These are phyloP conservation scores for Capronia coronata DNA, from an alignment of 2,329 filamentous ascomycete genomes.

Conservation along the genomic window DNA sequence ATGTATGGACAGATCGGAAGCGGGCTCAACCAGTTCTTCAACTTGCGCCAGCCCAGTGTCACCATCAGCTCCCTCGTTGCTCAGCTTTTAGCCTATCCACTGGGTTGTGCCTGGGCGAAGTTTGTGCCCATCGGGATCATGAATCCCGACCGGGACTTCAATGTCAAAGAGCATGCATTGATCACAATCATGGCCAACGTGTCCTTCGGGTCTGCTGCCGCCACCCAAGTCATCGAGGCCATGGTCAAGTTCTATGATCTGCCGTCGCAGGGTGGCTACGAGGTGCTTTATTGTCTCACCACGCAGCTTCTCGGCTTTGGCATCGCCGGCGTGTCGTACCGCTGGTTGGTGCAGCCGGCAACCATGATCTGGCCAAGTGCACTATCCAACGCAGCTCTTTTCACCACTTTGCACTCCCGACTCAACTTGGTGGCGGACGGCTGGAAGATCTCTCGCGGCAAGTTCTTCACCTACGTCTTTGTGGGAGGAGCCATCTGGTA, in stretches of 20 bases:
- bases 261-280: constrained; percentile 66
- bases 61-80: constrained; percentile 84
- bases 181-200: constrained; percentile 86
- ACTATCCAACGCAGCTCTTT: constrained; percentile 81
- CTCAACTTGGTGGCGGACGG: constrained; percentile 74
- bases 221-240: constrained; percentile 79
- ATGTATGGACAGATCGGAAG: constrained; percentile 53
- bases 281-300: constrained; percentile 75
- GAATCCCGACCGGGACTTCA: constrained; percentile 69
- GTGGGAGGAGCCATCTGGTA: constrained; percentile 68
- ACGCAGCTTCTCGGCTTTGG: constrained; percentile 82
- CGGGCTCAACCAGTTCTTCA: constrained; percentile 80
- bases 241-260: constrained; percentile 85
- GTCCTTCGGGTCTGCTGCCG: constrained; percentile 81
- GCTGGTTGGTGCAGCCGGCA: constrained; percentile 74
- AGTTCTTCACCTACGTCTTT: constrained; percentile 73
- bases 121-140: constrained; percentile 58
- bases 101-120: constrained; percentile 70
- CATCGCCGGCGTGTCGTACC: constrained; percentile 71
- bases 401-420: constrained; percentile 74
- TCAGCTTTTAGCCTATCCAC: constrained; percentile 71
- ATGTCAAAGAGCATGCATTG: constrained; percentile 80
- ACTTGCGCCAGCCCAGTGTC: constrained; percentile 79
- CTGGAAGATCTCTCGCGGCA: constrained; percentile 74
- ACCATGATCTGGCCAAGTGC: constrained; percentile 90